Base-by-base conservation (phyloP, 257 asterid genomes). In the Primulina tabacum region DNA sequence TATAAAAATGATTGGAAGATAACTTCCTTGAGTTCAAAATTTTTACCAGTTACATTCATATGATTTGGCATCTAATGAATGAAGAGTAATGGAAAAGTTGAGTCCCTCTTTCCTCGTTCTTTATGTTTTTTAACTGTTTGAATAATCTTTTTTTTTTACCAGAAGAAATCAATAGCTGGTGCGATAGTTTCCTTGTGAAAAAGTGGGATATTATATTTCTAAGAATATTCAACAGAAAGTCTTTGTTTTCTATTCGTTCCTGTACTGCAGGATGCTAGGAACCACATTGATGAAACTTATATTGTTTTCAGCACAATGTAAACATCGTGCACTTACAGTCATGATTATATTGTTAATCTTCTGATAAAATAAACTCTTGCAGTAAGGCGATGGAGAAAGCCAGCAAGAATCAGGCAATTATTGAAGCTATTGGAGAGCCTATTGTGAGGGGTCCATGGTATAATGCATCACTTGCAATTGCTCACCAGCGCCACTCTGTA, bases 371-470 rank as follows among this genome's bases (percentile, higher is more conserved):
- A 29, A 52, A 50, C 37, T 72, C 52, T 72, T 82, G 85, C 96
- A 94, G 99, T 78, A 91, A 91, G 88, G 99, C 99, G 47, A 76
- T 91, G 88, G 97, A 91, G 81, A 94, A 68, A 84, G 99, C 99
- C 64, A 82, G 86, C 74, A 86, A 82, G 64, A 86, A 79, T 82
- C 81, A 78, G 84, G 79, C 69, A 60, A 71, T 94, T 74, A 81
- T 84, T 70, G 88, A 85, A 73, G 91, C 97, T 67, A 83, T 94
- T 47, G 99, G 97, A 8, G 96, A 89, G 83, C 99, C 97, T 50
- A 82, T 94, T 74, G 90, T 72, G 55, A 84, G 93, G 78, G 99
- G 99, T 29, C 99, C 99, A 47, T 94, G 97, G 99, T 91, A 94
- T 70, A 91, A 94, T 71, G 97, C 99, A 61, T 89, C 99, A 12